phyloP scores from a whole-genome alignment of 768 basidiomycete genomes.

The Bullera alba region DNA sequence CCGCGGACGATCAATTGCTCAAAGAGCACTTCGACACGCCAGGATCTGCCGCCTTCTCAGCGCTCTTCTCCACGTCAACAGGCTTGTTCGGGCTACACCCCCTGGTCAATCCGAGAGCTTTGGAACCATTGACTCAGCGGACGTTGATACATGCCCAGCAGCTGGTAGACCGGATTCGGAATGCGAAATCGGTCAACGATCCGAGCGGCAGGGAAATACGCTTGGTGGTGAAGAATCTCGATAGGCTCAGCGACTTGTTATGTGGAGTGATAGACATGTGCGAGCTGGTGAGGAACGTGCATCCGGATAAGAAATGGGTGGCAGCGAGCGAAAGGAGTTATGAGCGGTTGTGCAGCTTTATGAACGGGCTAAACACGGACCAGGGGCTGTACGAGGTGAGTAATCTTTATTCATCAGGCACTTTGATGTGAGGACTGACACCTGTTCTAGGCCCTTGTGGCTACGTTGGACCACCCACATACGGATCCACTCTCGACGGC shows the following conservation, averaged over 20 bases:
- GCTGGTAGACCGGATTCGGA: conserved; percentile 74
- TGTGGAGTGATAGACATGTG: conserved; percentile 96
- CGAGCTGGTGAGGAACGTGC: conserved; percentile 85
- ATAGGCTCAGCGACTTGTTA: conserved; percentile 88
- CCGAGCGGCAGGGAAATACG: conserved; percentile 67
- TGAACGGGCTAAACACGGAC: conserved; percentile 95
- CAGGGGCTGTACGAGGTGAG: conserved; percentile 80
- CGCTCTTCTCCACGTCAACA: conserved; percentile 47
- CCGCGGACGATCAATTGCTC: conserved; percentile 15
- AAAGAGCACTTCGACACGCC: conserved; percentile 27
- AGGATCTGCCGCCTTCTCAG: neutral
- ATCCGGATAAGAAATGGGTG: conserved; percentile 80
- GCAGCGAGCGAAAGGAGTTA: conserved; percentile 78
- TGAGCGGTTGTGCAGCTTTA: conserved; percentile 87
- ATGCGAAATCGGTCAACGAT: conserved; percentile 50
- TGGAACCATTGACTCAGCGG: conserved; percentile 66
- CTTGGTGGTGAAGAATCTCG: conserved; percentile 89
- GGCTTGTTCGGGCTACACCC: conserved; percentile 80
- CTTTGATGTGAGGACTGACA: conserved; percentile 5
- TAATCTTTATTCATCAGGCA: conserved; percentile 15
- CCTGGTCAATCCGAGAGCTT: conserved; percentile 62
- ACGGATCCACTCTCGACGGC: conserved; percentile 28
- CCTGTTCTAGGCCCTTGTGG: conserved; percentile 15
- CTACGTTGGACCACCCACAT: conserved; percentile 29
- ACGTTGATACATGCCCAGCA: conserved; percentile 73